A percentile compares a stretch with the other conserved stretches of the same genome.
These are phyloP conservation scores for Orbilia quercus DNA, from an alignment of 2,329 filamentous ascomycete species.

Conservation along the genomic window DNA sequence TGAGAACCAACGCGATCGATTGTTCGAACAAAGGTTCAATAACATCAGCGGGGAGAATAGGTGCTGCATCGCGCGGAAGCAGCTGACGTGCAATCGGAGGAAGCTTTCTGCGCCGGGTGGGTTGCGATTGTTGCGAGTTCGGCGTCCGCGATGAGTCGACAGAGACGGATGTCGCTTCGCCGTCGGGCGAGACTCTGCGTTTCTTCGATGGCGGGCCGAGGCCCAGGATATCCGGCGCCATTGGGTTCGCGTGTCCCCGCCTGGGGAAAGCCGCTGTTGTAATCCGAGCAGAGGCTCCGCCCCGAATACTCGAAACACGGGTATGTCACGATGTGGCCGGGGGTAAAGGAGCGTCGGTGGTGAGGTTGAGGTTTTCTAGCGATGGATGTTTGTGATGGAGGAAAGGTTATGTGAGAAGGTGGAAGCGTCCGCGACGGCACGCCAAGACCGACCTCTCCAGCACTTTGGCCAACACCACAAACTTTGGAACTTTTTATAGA, in stretches of 20 bases:
- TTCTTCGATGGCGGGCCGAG: slow-evolving; percentile 54
- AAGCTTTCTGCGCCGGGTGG: slow-evolving; percentile 19
- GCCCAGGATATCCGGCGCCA: slow-evolving; percentile 53
- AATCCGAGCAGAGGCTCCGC: neutral
- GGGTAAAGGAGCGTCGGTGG: slow-evolving; percentile 2
- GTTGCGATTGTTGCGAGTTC: slow-evolving; percentile 6
- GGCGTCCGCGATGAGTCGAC: slow-evolving; percentile 16
- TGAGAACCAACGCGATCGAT: slow-evolving; percentile 52
- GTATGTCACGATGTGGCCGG: neutral
- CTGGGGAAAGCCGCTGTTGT: neutral
- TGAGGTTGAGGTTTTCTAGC: neutral
- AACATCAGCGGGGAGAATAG: slow-evolving; percentile 31
- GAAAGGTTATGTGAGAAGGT: slow-evolving; percentile 1
- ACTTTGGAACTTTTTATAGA: neutral
- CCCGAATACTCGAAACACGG: neutral
- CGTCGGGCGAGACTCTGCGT: slow-evolving; percentile 50
- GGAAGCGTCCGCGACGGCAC: slow-evolving; percentile 6
- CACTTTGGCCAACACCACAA: neutral
- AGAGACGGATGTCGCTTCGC: slow-evolving; percentile 20
- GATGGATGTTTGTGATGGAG: slow-evolving; percentile 2
- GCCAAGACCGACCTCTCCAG: slow-evolving; percentile 14
- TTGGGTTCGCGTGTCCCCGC: slow-evolving; percentile 34
- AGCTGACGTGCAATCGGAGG: slow-evolving; percentile 50
- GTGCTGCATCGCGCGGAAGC: slow-evolving; percentile 35
- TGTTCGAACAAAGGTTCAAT: slow-evolving; percentile 51